Evolutionary conservation across 495 filamentous ascomycete genomes (phyloP).

Genomic region (Trichoderma asperelloides): DNA sequence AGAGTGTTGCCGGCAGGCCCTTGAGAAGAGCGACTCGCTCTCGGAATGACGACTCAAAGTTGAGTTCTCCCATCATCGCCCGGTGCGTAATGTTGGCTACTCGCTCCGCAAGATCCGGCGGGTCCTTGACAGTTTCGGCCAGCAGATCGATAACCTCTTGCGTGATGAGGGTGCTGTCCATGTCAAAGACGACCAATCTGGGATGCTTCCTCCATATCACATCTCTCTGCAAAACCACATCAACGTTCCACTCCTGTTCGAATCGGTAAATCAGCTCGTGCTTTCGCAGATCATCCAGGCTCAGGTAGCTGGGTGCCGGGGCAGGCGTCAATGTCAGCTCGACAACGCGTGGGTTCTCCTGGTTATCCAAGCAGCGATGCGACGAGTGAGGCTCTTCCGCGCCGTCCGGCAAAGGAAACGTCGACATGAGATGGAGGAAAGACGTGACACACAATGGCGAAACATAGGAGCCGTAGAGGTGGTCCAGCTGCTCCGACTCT

Average conservation of each 20-base stretch:
- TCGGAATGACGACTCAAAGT: slow-evolving; percentile 74
- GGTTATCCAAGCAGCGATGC: slow-evolving; percentile 61
- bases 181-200: slow-evolving; percentile 86
- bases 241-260: slow-evolving; percentile 80
- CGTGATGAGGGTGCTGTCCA: slow-evolving; percentile 93
- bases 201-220: slow-evolving; percentile 66
- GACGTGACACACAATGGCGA: slow-evolving; percentile 74
- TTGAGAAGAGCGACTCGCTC: slow-evolving; percentile 72
- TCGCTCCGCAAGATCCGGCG: slow-evolving; percentile 49
- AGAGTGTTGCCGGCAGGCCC: slow-evolving; percentile 70
- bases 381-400: slow-evolving; percentile 53
- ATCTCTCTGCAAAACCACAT: slow-evolving; percentile 64
- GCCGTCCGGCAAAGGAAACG: slow-evolving; percentile 48
- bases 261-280: slow-evolving; percentile 75
- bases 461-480: slow-evolving; percentile 67
- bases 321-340: slow-evolving; percentile 63
- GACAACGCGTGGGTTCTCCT: slow-evolving; percentile 46
- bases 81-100: slow-evolving; percentile 70
- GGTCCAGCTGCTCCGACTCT: slow-evolving; percentile 57
- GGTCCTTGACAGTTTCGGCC: slow-evolving; percentile 57
- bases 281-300: slow-evolving; percentile 59
- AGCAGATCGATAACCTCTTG: slow-evolving; percentile 97
- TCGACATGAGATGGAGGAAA: slow-evolving; percentile 66
- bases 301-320: slow-evolving; percentile 57
- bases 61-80: slow-evolving; percentile 95